Evolutionary conservation across 2,329 filamentous ascomycete species (phyloP).

Genomic region (Phaeosphaeriaceae sp.): DNA sequence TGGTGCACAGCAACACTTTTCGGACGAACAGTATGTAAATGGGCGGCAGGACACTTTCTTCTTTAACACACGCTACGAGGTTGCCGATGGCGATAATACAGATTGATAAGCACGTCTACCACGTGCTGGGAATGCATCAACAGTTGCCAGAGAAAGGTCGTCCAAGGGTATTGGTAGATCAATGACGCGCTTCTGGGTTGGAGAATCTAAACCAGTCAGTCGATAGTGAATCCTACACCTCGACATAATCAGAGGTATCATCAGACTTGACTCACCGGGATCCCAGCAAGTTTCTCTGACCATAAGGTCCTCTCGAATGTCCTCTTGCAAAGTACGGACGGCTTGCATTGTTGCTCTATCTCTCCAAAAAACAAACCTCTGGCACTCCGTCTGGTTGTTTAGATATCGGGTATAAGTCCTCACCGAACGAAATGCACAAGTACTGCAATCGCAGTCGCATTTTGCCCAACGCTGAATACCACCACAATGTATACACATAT

Average conservation of each 20-base stretch:
- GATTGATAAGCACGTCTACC: neutral
- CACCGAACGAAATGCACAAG: slow-evolving; percentile 33
- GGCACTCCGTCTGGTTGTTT: slow-evolving; percentile 34
- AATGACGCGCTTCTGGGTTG: slow-evolving; percentile 8
- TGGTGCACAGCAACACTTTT: slow-evolving; percentile 3
- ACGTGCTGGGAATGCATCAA: neutral
- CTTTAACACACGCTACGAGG: no score
- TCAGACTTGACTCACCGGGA: slow-evolving; percentile 17
- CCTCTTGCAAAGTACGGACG: neutral
- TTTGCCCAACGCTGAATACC: slow-evolving; percentile 30
- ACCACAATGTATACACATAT: slow-evolving; percentile 47
- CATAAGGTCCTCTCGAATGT: slow-evolving; percentile 20
- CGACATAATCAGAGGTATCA: neutral
- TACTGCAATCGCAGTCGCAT: slow-evolving; percentile 41
- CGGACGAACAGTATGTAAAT: neutral
- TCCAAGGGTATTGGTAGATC: slow-evolving; percentile 30
- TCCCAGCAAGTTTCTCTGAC: slow-evolving; percentile 31
- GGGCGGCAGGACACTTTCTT: no score
- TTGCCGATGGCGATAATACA: neutral
- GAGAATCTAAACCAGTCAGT: slow-evolving; percentile 6
- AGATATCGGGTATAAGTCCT: slow-evolving; percentile 42
- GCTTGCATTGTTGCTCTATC: slow-evolving; percentile 3
- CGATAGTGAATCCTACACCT: no score
- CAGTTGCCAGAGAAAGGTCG: neutral
- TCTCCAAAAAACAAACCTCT: slow-evolving; percentile 33